Conservation (phyloP, 257 asterid genomes). For the Anisodus acutangulus region DNA sequence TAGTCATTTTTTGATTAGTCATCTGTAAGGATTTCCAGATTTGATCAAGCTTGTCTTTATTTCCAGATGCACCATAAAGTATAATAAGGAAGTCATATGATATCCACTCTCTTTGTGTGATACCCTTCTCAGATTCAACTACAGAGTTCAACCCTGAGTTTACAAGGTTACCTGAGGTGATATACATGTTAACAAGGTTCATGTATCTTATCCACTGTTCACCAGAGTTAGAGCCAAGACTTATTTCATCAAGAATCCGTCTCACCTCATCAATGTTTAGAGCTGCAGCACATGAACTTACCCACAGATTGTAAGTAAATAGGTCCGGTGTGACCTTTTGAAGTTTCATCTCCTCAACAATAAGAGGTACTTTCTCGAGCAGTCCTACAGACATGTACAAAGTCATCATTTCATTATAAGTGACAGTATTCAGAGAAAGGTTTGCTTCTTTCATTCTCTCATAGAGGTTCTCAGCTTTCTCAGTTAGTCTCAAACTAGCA, state of each 20-base stretch:
- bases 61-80: conserved; percentile 71
- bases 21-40: conserved; percentile 75
- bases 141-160: conserved; percentile 54
- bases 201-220: conserved; percentile 71
- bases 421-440: conserved; percentile 65
- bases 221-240: conserved; percentile 46
- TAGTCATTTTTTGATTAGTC: conserved; percentile 80
- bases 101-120: conserved; percentile 81
- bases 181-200: conserved; percentile 67
- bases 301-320: conserved; percentile 80
- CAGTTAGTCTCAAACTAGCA: conserved; percentile 65
- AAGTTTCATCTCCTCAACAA: conserved; percentile 67
- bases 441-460: conserved; percentile 61
- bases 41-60: conserved; percentile 72
- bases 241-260: conserved; percentile 69
- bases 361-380: conserved; percentile 66
- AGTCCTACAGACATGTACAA: conserved; percentile 83
- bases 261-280: conserved; percentile 66
- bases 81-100: conserved; percentile 81
- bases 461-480: conserved; percentile 74
- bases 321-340: conserved; percentile 65
- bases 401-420: conserved; percentile 94
- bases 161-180: conserved; percentile 57
- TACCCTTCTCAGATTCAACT: conserved; percentile 68
- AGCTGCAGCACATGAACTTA: conserved; percentile 84